Evolutionary conservation across 768 basidiomycete genomes (phyloP), one percentile per base, ranked within the genome.

Genomic region (Phylloporus scabripes): DNA sequence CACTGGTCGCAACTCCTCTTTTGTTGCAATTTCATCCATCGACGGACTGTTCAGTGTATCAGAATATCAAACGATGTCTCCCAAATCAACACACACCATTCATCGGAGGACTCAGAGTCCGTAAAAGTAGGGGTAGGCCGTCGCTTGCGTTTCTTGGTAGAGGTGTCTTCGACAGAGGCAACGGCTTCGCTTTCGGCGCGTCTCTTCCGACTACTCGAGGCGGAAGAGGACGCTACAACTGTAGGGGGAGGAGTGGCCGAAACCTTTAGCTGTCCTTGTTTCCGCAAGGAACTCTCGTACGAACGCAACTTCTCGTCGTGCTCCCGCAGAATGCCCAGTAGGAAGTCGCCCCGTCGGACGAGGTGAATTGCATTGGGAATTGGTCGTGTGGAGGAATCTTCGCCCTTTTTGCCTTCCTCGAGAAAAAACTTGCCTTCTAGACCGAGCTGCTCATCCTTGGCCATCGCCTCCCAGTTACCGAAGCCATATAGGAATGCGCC

Each of bases 341-440:
- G 79, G 70, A 93, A 99, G 69, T 98, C 96, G 33, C 94, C 95
- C 46, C 96, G 81, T 44, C 96, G 87, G 36, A 98, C 95, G 42
- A 99, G 85, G 69, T 99, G 96, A 53, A 99, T 97, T 26, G 96
- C 92, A 60, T 94, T 96, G 31, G 96, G 96, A 58, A 95, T 95
- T 8, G 90, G 90, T 61, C 90, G 81, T 56, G 79, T 87, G 14
- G 87, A 76, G 33, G 83, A 70, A 59, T 93, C 88, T 71, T 92
- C 87, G 28, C 83, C 86, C 69, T 96, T 95, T 74, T 97, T 98
- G 59, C 87, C 90, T 67, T 97, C 94, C 64, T 97, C 96, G 45
- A 99, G 76, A 82, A 97, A 98, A 73, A 99, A 95, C 65, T 97
- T 97, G 67, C 87, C 92, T 1, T 82, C 79, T 12, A 99, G 76